Evolutionary conservation across 2,329 filamentous ascomycete species (phyloP).

Genomic region (Rhinocladiella mackenziei): DNA sequence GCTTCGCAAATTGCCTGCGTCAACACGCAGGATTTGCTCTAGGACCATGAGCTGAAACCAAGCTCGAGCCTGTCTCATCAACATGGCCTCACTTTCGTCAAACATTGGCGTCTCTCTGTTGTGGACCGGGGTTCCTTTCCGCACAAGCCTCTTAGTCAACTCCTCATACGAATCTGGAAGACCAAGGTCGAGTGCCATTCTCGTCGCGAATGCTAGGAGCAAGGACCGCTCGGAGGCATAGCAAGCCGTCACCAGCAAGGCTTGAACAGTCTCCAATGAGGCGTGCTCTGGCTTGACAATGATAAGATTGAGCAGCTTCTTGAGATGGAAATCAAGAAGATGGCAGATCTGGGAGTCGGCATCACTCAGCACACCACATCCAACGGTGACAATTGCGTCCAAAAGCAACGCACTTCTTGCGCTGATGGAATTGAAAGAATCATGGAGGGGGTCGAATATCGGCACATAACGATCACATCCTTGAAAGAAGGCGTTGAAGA

Average conservation of each 20-base stretch:
- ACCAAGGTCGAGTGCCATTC: constrained; percentile 49
- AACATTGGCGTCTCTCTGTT: neutral
- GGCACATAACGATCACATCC: constrained; percentile 48
- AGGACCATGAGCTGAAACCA: constrained; percentile 54
- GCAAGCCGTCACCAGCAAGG: constrained; percentile 50
- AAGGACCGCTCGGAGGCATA: constrained; percentile 53
- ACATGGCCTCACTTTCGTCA: constrained; percentile 15
- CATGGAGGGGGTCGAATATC: constrained; percentile 45
- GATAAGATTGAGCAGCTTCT: constrained; percentile 45
- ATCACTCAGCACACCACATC: constrained; percentile 43
- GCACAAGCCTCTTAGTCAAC: constrained; percentile 33
- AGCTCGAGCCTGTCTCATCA: constrained; percentile 45
- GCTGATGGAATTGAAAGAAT: constrained; percentile 46
- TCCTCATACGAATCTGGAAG: constrained; percentile 45
- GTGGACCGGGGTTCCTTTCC: constrained; percentile 24
- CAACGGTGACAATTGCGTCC: constrained; percentile 51
- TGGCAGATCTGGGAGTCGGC: constrained; percentile 38
- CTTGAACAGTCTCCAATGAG: constrained; percentile 50
- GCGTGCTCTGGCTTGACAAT: constrained; percentile 40
- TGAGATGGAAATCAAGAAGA: constrained; percentile 44
- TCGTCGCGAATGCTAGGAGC: constrained; percentile 48
- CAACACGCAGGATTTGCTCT: constrained; percentile 48
- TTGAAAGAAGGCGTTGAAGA: constrained; percentile 38
- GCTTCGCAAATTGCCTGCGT: constrained; percentile 45
- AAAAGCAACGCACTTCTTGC: constrained; percentile 49